Evolutionary conservation across 2,329 filamentous ascomycete species (phyloP).

Genomic region (Aspergillus sp.): DNA sequence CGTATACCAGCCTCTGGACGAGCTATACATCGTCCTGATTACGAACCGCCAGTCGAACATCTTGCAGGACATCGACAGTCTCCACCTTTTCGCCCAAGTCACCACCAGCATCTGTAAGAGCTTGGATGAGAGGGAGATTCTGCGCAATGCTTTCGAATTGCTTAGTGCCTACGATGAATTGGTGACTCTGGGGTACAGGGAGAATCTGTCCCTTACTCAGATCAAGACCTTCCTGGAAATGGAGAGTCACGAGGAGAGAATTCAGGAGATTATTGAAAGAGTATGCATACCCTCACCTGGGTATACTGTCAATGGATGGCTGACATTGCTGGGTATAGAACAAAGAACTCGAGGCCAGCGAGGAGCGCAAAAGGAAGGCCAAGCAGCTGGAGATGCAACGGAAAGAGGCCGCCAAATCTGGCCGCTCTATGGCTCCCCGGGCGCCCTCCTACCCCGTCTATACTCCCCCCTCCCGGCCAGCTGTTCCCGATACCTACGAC

Average conservation of each 20-base stretch:
- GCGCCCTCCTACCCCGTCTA: constrained; percentile 86
- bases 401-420: constrained; percentile 85
- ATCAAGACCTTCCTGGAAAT: constrained; percentile 99
- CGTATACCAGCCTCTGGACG: constrained; percentile 97
- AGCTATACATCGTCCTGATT: constrained; percentile 99
- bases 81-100: constrained; percentile 96
- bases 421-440: constrained; percentile 67
- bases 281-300: constrained; percentile 51
- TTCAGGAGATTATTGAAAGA: constrained; percentile 94
- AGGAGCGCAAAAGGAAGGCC: constrained; percentile 97
- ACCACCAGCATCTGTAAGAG: constrained; percentile 96
- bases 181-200: constrained; percentile 90
- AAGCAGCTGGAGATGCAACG: constrained; percentile 99
- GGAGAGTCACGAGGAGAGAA: constrained; percentile 98
- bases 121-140: constrained; percentile 91
- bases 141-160: constrained; percentile 92
- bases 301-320: constrained; percentile 10
- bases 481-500: constrained; percentile 81
- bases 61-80: constrained; percentile 96
- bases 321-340: constrained; percentile 60
- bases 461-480: constrained; percentile 73
- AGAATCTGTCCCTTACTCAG: constrained; percentile 93
- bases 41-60: constrained; percentile 99
- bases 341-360: constrained; percentile 96
- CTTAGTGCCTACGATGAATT: constrained; percentile 97